Base-by-base conservation (phyloP, 495 filamentous ascomycete genomes). In the Aspergillus panamensis region DNA sequence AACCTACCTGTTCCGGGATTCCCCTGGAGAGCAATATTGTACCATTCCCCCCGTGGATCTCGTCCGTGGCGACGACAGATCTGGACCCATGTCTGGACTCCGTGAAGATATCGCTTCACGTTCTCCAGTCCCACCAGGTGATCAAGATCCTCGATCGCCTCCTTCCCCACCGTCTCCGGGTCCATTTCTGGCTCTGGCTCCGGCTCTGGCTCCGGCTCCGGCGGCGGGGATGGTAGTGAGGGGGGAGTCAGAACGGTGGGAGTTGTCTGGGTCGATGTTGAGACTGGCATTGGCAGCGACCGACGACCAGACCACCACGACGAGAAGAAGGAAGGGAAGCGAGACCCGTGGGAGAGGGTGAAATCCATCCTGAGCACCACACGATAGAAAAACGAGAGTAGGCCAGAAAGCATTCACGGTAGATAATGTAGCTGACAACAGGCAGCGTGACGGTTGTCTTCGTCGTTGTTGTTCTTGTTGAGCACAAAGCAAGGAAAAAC, bases 41-140 rank as follows among this genome's bases (percentile, higher is more conserved):
- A 65, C 59, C 62, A 59, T 40, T 65, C 62, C 8, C 47, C 52
- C 45, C 59, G 48, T n/a, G 62, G 62, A 25, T 65, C 62, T 9
- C 59, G 58, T 1, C 62, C 62, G 53, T 65, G 62, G 3, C 62
- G 62, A 31, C 62, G 62, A 30, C 62, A 65, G 19, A 65, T 61
- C 51, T 65, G 55, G 16, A 65, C 59, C 55, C 59, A 65, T 17
- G 37, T 65, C 42, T 65, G 62, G 16, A 65, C 59, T 1, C 58
- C 62, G 3, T 49, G 45, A 29, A 65, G 29, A 47, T 65, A 58
- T 13, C 62, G 55, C 19, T 65, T 65, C 19, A 65, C 62, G 21
- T 61, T 61, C 13, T 65, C 62, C 4, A 55, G 42, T 6, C 62
- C 58, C 4, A 65, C 58, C 1, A 65, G 58, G 13, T 31, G 30